Evolutionary conservation across 2,329 filamentous ascomycete genomes (phyloP).

Genomic region (Colletotrichum sp.): DNA sequence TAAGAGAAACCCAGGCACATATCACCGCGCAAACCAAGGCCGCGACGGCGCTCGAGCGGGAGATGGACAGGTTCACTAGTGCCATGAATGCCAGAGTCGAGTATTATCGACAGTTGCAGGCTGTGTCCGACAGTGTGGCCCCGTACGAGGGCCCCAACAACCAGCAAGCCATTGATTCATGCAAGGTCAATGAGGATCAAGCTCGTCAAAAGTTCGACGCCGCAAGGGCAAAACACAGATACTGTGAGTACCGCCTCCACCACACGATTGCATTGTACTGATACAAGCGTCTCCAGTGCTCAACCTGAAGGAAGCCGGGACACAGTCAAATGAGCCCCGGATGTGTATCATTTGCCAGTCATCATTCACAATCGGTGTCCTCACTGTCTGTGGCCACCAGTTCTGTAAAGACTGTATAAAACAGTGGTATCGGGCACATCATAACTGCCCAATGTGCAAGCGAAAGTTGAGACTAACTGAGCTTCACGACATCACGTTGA

Average conservation of each 20-base stretch:
- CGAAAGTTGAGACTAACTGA: constrained; percentile 66
- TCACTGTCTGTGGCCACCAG: constrained; percentile 89
- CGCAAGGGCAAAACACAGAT: constrained; percentile 76
- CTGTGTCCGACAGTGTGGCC: constrained; percentile 85
- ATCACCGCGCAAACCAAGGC: constrained; percentile 58
- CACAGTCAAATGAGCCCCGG: constrained; percentile 66
- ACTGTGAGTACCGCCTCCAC: constrained; percentile 51
- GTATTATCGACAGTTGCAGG: constrained; percentile 89
- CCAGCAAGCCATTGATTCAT: constrained; percentile 51
- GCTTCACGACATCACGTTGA: constrained; percentile 85
- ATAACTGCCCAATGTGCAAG: constrained; percentile 88
- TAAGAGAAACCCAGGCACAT: constrained; percentile 64
- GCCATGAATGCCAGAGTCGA: constrained; percentile 87
- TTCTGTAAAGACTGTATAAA: constrained; percentile 90
- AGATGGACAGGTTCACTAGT: constrained; percentile 76
- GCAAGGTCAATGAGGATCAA: constrained; percentile 51
- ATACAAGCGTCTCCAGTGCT: constrained; percentile 42
- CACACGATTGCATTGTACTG: not conserved
- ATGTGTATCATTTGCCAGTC: constrained; percentile 88
- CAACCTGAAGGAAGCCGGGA: constrained; percentile 61
- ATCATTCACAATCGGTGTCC: constrained; percentile 76
- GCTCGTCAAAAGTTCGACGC: constrained; percentile 64
- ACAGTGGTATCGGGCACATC: constrained; percentile 76
- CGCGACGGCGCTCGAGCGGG: constrained; percentile 60
- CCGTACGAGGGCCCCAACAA: constrained; percentile 71